Percentiles rank a stretch among this genome's conserved stretches.
Evolutionary conservation across 768 basidiomycete species (phyloP).

Genomic region (Suillus paluster): DNA sequence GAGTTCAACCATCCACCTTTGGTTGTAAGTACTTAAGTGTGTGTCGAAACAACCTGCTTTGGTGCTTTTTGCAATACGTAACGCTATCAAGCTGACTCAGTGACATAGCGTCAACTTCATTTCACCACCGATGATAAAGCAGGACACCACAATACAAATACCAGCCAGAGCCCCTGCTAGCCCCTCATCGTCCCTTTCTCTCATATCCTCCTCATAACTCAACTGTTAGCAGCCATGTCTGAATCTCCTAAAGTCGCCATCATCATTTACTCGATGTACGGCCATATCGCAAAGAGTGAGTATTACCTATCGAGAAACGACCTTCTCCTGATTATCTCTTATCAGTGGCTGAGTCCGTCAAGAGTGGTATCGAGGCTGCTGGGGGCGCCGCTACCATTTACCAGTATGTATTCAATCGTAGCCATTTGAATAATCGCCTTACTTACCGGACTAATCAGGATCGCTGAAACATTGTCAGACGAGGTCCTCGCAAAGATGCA

Average conservation of each 20-base stretch:
- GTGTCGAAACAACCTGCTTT: background rate
- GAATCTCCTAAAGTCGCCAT: constrained; percentile 66
- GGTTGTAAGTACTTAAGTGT: constrained; percentile 5
- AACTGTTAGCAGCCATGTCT: constrained; percentile 39
- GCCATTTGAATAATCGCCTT: background rate
- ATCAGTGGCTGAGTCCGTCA: constrained; percentile 63
- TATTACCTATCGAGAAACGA: constrained; percentile 11
- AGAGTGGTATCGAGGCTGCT: constrained; percentile 48
- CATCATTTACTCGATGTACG: constrained; percentile 75
- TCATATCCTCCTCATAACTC: constrained; percentile 4
- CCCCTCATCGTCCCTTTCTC: too few species aligned
- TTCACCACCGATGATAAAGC: background rate
- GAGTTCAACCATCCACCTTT: constrained; percentile 14
- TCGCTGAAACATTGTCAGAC: constrained; percentile 76
- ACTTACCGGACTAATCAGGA: constrained; percentile 42
- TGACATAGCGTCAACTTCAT: too few species aligned
- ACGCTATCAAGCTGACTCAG: constrained; percentile 5
- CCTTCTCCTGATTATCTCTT: constrained; percentile 14
- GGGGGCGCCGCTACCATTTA: constrained; percentile 58
- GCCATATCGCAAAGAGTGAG: constrained; percentile 72
- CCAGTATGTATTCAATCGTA: constrained; percentile 46
- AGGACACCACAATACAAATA: constrained; percentile 19
- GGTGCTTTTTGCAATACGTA: constrained; percentile 5
- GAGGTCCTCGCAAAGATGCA: constrained; percentile 72
- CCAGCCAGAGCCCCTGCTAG: too few species aligned